These are phyloP conservation scores for Glycine soja DNA, from an alignment of 306 rosid species.

Conservation along the genomic window DNA sequence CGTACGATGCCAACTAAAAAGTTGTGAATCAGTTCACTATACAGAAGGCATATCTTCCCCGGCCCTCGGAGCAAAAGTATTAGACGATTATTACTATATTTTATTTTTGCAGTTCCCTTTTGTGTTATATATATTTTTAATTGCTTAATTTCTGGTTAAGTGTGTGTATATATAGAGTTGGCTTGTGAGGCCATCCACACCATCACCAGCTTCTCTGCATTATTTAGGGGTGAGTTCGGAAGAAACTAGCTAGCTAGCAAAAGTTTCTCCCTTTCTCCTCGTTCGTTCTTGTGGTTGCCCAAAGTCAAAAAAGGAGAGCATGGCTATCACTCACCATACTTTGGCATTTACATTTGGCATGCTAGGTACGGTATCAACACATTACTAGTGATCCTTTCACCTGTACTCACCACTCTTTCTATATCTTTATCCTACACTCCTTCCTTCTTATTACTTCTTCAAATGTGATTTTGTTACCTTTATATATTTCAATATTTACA, in stretches of 20 bases:
- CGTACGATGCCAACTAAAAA: slow-evolving; percentile 57
- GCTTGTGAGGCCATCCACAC: slow-evolving; percentile 19
- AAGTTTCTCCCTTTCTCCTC: slow-evolving; percentile 20
- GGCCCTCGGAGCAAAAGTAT: neutral
- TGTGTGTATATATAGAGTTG: slow-evolving; percentile 40
- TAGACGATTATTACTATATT: neutral
- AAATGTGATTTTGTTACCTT: neutral
- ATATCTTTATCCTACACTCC: no score
- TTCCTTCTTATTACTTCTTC: neutral
- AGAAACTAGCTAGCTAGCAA: neutral
- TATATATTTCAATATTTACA: no score
- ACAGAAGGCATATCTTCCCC: neutral
- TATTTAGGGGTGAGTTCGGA: no score
- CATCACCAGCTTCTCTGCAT: neutral
- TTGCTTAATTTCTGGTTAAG: neutral
- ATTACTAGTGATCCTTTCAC: no score
- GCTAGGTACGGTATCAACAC: slow-evolving; percentile 53
- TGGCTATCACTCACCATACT: slow-evolving; percentile 53
- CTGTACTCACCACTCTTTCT: no score
- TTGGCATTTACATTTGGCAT: slow-evolving; percentile 73
- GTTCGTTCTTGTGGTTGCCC: neutral
- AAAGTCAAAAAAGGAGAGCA: slow-evolving; percentile 19
- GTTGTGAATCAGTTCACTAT: neutral
- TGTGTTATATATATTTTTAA: neutral
- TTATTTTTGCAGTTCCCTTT: neutral